Base-by-base conservation (phyloP, 2,329 filamentous ascomycete genomes). In the Aspergillus costaricaensis region DNA sequence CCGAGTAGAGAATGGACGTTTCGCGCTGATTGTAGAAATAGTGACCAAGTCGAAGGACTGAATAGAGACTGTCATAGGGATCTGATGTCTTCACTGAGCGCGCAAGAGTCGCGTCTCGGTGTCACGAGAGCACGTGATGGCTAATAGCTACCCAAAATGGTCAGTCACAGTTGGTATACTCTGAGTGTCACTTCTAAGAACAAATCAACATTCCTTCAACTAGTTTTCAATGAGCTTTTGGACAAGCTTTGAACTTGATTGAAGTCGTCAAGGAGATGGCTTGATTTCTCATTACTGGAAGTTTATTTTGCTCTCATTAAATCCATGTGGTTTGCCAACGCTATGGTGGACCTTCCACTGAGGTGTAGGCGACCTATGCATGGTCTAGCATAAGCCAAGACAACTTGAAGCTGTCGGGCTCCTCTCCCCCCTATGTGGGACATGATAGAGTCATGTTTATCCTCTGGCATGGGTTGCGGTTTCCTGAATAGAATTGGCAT, bases 101-200 rank as follows among this genome's bases (percentile, higher is more conserved):
- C 61, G 62, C 61, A 56, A 55, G 59, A n/a, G 59, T 43, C 67
- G 67, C 65, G 64, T 64, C 57, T 43, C 39, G 21, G 53, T 32
- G 58, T 63, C 67, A 59, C 67, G 65, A 64, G 57, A 64, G 30
- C 67, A 69, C 66, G 67, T 69, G 67, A 67, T 58, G 15, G 47
- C 8, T 61, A 55, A 39, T 59, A 19, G 38, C 30, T 52, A 25
- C 41, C 19, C 19, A 23, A 23, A 23, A 21, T 23, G 14, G 41
- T 44, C 41, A 44, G 21, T 44, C 2, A 15, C 41, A 23, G 19
- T 44, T 32, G 9, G 12, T 5, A 14, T 14, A 5, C 12, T 36
- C 32, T 15, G n/a, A 30, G 0, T 12, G 3, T 30, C 27, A 30
- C 4, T 36, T 14, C 5, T 5, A 12, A 14, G 12, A 14, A 5